phyloP scores from a whole-genome alignment of 2,329 filamentous ascomycete genomes.

The Plenodomus tracheiphilus region DNA sequence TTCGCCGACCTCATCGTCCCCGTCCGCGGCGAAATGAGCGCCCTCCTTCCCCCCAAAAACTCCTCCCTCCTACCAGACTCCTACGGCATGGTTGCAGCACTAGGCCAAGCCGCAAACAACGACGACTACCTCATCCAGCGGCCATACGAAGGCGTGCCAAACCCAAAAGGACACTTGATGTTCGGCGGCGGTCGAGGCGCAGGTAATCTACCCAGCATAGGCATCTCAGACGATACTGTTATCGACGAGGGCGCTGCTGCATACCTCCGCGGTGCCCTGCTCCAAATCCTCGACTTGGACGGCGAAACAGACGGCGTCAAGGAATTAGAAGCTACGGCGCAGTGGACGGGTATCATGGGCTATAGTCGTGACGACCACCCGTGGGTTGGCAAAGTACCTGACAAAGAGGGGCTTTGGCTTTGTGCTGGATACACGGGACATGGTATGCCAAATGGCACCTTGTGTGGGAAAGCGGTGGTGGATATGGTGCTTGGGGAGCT shows the following conservation, averaged over 20 bases:
- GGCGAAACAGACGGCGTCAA: constrained; percentile 40
- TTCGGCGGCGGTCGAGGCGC: constrained; percentile 70
- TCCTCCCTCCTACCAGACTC: constrained; percentile 56
- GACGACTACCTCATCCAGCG: constrained; percentile 77
- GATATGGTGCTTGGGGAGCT: constrained; percentile 57
- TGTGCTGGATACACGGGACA: constrained; percentile 71
- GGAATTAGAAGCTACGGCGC: constrained; percentile 52
- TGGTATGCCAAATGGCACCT: constrained; percentile 74
- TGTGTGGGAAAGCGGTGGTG: constrained; percentile 67
- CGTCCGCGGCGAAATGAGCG: constrained; percentile 72
- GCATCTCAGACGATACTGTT: constrained; percentile 62
- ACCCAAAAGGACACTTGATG: constrained; percentile 62
- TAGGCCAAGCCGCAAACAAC: constrained; percentile 51
- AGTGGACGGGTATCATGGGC: constrained; percentile 83
- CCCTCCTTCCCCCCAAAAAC: constrained; percentile 61
- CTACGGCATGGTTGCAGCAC: constrained; percentile 65
- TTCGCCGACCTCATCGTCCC: constrained; percentile 76
- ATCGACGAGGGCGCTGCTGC: constrained; percentile 60
- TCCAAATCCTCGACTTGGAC: constrained; percentile 41
- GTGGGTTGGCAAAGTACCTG: constrained; percentile 71
- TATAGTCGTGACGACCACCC: constrained; percentile 66
- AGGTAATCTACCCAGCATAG: constrained; percentile 53
- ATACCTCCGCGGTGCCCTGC: constrained; percentile 57
- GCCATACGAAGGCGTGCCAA: constrained; percentile 51
- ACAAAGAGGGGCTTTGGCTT: constrained; percentile 62